Base-by-base conservation (phyloP, 2,329 filamentous ascomycete species). In the Botryotinia globosa region DNA sequence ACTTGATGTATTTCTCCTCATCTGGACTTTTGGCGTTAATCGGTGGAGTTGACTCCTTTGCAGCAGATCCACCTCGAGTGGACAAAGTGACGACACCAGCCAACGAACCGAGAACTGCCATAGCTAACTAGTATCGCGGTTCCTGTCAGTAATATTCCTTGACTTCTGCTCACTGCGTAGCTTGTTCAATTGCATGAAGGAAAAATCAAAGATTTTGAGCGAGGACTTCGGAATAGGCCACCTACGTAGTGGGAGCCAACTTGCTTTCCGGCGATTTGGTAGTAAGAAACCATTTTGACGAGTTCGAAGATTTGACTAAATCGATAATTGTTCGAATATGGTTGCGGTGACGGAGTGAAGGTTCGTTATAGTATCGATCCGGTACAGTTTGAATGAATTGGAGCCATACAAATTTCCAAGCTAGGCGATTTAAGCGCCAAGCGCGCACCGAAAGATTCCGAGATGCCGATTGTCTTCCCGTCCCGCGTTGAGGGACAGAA, bases 1-100 rank as follows among this genome's bases (percentile, higher is more conserved):
- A 81, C 80, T 80, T 80, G 73, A 81, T 80, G 74, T 80, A 81
- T 69, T 73, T 80, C 77, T 81, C 80, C 78, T 81, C 79, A 51
- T 81, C 80, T 32, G 78, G 76, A 71, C 79, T 80, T 71, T 73
- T 67, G n/a, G 80, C 80, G 72, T 81, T 81, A 74, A 81, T 78
- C 25, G 80, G 79, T 75, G 80, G 80, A 74, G 73, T 75, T 71
- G 79, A 75, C 20, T 76, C 37, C 72, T 77, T 77, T 67, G 73
- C 76, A 48, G 74, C 75, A 65, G 70, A 72, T 69, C 76, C 75
- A 66, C 79, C 79, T 73, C 78, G 75, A 62, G 74, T 76, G 32
- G 75, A 74, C 42, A 75, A 42, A 42, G 64, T 64, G 34, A 68
- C 68, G 29, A 75, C 29, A 61, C 75, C 76, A 58, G 73, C 76